These are phyloP conservation scores for Dentipellis sp. DNA, from an alignment of 768 basidiomycete species.

Conservation along the genomic window DNA sequence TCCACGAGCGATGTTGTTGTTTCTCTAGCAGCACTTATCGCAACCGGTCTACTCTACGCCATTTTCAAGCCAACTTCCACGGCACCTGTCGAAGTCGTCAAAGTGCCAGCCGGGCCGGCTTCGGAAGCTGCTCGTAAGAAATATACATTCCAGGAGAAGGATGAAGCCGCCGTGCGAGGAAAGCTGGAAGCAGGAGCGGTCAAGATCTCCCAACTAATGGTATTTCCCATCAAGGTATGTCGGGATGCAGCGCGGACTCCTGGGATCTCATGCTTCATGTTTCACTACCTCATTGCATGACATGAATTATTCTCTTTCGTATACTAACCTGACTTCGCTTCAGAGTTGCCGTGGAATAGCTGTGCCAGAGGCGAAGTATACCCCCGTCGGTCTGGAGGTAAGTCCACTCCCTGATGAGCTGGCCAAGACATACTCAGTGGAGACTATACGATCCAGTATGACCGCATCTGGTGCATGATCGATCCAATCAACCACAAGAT, in stretches of 20 bases:
- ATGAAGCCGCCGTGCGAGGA: background rate
- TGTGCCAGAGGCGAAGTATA: background rate
- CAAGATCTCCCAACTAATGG: background rate
- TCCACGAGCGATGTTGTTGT: background rate
- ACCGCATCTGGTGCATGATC: slow-evolving; percentile 64
- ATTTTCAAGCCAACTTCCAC: too few relatives aligned
- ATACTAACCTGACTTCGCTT: too few relatives aligned
- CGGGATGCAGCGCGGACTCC: too few relatives aligned
- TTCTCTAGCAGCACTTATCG: background rate
- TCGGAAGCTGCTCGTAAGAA: too few relatives aligned
- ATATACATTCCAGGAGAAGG: background rate
- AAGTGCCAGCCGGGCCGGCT: too few relatives aligned
- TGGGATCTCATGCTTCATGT: too few relatives aligned
- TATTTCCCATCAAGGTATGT: slow-evolving; percentile 4
- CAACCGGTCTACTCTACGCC: background rate
- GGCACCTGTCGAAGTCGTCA: too few relatives aligned
- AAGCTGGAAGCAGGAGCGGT: background rate
- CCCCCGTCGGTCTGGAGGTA: slow-evolving; percentile 1
- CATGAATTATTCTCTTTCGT: too few relatives aligned
- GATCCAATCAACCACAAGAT: slow-evolving; percentile 42
- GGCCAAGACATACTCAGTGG: background rate
- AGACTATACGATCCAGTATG: too few relatives aligned
- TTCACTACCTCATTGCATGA: too few relatives aligned
- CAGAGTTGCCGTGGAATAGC: slow-evolving; percentile 3
- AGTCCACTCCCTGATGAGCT: background rate